Conservation (phyloP, 2,329 filamentous ascomycete species). For the Colletotrichum paranaense region DNA sequence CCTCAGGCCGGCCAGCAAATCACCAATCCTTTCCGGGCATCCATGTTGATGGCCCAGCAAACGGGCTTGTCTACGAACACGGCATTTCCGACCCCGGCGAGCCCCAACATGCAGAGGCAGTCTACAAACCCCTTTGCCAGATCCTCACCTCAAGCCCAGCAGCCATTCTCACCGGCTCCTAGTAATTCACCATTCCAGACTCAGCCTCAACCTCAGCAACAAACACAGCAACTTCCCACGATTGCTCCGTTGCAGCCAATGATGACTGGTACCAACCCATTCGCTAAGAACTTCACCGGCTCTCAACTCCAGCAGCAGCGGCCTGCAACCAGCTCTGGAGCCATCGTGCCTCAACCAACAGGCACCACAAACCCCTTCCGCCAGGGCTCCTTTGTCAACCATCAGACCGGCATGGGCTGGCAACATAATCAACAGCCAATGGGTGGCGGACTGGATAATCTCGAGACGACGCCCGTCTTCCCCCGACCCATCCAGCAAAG, state of each 20-base stretch:
- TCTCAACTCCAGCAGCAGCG: slow-evolving; percentile 50
- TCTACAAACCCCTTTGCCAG: slow-evolving; percentile 92
- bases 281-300: slow-evolving; percentile 59
- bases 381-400: slow-evolving; percentile 90
- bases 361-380: slow-evolving; percentile 96
- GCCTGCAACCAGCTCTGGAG: slow-evolving; percentile 57
- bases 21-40: slow-evolving; percentile 95
- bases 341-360: slow-evolving; percentile 79
- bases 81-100: slow-evolving; percentile 55
- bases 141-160: slow-evolving; percentile 47
- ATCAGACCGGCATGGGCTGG: slow-evolving; percentile 89
- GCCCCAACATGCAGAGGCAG: slow-evolving; percentile 59
- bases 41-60: slow-evolving; percentile 76
- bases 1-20: slow-evolving; percentile 65
- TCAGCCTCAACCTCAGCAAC: slow-evolving; percentile 49
- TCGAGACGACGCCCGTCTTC: slow-evolving; percentile 86
- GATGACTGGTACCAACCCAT: slow-evolving; percentile 70
- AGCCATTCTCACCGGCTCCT: slow-evolving; percentile 49
- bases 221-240: slow-evolving; percentile 43
- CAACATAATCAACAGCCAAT: slow-evolving; percentile 83
- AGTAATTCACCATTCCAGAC: slow-evolving; percentile 56
- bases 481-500: slow-evolving; percentile 78
- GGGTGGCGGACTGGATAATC: slow-evolving; percentile 81
- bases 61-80: slow-evolving; percentile 58
- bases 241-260: slow-evolving; percentile 58